Evolutionary conservation across 768 basidiomycete genomes (phyloP), one percentile per base, ranked within the genome.

Genomic region (Suillus plorans): DNA sequence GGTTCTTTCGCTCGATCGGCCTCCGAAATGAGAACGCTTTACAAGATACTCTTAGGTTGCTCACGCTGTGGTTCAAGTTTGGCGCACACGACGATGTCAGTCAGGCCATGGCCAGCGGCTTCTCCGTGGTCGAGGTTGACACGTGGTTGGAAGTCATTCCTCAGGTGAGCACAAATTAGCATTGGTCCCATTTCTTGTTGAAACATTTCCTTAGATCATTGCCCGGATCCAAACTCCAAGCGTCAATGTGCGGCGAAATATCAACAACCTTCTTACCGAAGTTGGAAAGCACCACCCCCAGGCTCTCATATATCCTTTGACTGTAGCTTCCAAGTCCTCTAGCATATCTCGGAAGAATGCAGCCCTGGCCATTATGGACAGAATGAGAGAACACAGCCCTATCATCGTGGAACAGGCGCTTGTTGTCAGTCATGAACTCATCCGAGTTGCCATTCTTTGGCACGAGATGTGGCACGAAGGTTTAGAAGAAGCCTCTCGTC

Each of bases 71-170:
- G 97, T 99, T 99, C 84, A 97, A 97, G 72, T 98, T 90, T 73
- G 97, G 97, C 13, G 88, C 89, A 37, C 89, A 96, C 66, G 88
- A 91, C 57, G 90, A 94, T 64, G 95, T 99, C 69, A 94, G 90
- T 70, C 84, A 91, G 69, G 93, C 95, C 0, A 95, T 99, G 83
- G 87, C 84, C 31, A 88, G 80, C 62, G 96, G 97, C 1, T 94
- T 97, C 77, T 86, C 87, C 2, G 87, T 86, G 45, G 94, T 99
- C 44, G 94, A 92, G 73, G 89, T 99, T 60, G 95, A 99, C 72
- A 99, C 96, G 0, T 99, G 97, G 97, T 83, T 99, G 45, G 95
- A 99, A 72, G 97, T 99, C 68, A 95, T 99, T 63, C 97, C 97
- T 56, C 97, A 99, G 85, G 96, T 94, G 75, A 63, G 79, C 64